Conservation (phyloP, 176 grass and related monocot species). For the Neostapfia colusana region DNA sequence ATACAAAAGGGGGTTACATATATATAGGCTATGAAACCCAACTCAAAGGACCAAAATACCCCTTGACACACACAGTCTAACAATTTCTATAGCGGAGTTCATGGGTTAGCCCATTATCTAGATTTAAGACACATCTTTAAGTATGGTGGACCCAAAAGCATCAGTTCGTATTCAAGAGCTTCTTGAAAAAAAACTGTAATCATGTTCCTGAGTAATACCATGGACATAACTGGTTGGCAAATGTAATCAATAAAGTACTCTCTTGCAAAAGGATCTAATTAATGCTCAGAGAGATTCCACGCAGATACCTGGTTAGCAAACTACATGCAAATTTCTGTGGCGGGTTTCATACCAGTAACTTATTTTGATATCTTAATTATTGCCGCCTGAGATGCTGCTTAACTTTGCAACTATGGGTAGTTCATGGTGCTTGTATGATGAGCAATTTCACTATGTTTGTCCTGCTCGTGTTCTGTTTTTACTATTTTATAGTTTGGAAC, state of each 20-base stretch:
- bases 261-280: neutral
- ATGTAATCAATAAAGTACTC: neutral
- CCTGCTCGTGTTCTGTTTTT: neutral
- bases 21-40: too few species aligned
- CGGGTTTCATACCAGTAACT: neutral
- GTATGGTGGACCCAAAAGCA: neutral
- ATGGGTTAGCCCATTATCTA: neutral
- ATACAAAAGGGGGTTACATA: too few species aligned
- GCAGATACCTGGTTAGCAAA: neutral
- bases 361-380: slow-evolving; percentile 14
- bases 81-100: too few species aligned
- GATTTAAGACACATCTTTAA: neutral
- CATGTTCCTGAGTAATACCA: neutral
- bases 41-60: too few species aligned
- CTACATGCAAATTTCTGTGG: neutral
- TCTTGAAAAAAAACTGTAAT: neutral
- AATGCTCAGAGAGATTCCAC: neutral
- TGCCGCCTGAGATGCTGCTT: neutral
- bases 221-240: neutral
- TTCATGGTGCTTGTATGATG: neutral
- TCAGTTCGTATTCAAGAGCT: neutral
- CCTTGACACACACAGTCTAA: too few species aligned
- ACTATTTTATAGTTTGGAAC: neutral
- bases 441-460: slow-evolving; percentile 17
- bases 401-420: neutral